phyloP scores from a whole-genome alignment of 257 asterid genomes.

The Gynochthodes officinalis region DNA sequence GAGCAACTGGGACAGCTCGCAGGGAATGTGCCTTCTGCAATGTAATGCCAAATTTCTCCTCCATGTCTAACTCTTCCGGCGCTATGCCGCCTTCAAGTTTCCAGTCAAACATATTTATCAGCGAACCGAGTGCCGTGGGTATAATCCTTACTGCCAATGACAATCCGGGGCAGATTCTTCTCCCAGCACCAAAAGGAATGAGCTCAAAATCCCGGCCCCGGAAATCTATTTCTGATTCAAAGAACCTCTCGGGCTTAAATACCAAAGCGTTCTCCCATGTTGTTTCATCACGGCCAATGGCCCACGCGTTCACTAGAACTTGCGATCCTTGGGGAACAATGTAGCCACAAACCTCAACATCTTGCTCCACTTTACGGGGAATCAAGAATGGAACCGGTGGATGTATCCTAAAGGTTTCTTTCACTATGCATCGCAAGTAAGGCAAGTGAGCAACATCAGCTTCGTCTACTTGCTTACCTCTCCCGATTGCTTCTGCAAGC shows the following conservation, averaged over 20 bases:
- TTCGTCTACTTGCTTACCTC: constrained; percentile 51
- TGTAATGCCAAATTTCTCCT: constrained; percentile 46
- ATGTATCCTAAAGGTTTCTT: constrained; percentile 63
- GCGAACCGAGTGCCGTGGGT: constrained; percentile 59
- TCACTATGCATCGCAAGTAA: constrained; percentile 45
- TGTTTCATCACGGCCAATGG: background rate
- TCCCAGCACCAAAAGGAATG: constrained; percentile 73
- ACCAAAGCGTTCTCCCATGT: constrained; percentile 53
- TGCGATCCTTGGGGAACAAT: background rate
- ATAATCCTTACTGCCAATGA: constrained; percentile 48
- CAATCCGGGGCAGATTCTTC: constrained; percentile 75
- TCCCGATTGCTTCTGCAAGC: constrained; percentile 49
- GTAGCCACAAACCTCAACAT: constrained; percentile 3
- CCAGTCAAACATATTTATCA: constrained; percentile 65
- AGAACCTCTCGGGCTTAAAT: constrained; percentile 66
- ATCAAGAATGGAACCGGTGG: constrained; percentile 70
- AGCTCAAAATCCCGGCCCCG: constrained; percentile 61
- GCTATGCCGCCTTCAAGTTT: constrained; percentile 35
- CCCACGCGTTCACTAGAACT: background rate
- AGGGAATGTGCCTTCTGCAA: constrained; percentile 11
- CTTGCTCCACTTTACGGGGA: constrained; percentile 30
- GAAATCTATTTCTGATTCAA: constrained; percentile 43
- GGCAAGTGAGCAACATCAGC: constrained; percentile 47
- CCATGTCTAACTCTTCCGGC: constrained; percentile 6
- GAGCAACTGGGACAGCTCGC: constrained; percentile 38